Evolutionary conservation across 768 basidiomycete species (phyloP).

Genomic region (Tylopilus intermedius): DNA sequence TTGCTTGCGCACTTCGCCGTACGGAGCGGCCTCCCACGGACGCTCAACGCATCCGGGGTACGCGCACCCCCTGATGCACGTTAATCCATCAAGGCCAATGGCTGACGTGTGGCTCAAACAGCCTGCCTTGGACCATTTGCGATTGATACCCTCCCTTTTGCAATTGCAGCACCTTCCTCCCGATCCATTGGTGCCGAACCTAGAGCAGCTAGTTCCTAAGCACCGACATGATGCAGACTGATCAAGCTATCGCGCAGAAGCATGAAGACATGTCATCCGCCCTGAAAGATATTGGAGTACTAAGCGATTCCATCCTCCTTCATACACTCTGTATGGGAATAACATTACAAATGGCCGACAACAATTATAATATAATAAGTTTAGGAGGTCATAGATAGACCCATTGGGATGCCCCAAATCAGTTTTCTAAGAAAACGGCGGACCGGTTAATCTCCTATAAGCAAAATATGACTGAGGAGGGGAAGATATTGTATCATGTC

Average conservation of each 20-base stretch:
- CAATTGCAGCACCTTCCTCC: slow-evolving; percentile 70
- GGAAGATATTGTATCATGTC: no score
- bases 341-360: no score
- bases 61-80: slow-evolving; percentile 35
- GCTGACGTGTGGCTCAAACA: slow-evolving; percentile 92
- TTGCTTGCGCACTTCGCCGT: slow-evolving; percentile 90
- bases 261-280: neutral
- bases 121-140: slow-evolving; percentile 69
- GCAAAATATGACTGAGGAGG: no score
- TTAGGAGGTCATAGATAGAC: no score
- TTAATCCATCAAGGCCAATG: slow-evolving; percentile 65
- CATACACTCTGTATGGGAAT: no score
- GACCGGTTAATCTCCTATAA: no score
- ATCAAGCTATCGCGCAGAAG: neutral
- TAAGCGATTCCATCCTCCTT: neutral
- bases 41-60: slow-evolving; percentile 32
- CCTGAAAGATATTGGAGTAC: neutral
- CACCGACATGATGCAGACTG: neutral
- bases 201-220: neutral
- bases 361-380: no score
- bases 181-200: slow-evolving; percentile 66
- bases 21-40: slow-evolving; percentile 73
- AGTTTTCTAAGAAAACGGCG: no score
- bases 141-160: slow-evolving; percentile 84
- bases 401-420: no score